A percentile compares a stretch with the other conserved stretches of the same genome.
phyloP scores from a whole-genome alignment of 2,329 filamentous ascomycete genomes.

The Pseudocercospora vitis region DNA sequence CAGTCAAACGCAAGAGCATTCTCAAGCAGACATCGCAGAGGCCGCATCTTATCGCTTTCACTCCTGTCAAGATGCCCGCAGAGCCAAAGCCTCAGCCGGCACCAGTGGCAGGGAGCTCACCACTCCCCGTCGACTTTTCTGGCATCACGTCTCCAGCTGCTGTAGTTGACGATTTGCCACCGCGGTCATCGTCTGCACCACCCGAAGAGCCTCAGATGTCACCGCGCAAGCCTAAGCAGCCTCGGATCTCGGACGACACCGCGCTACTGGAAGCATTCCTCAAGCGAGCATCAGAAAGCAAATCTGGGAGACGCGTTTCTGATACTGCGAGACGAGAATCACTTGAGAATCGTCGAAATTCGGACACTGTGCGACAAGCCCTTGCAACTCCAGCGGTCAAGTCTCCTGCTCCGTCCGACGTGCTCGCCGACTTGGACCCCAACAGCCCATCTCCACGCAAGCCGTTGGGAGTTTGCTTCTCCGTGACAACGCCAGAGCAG shows the following conservation, averaged over 20 bases:
- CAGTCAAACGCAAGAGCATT: constrained; percentile 27
- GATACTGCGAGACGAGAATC: constrained; percentile 43
- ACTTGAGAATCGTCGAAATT: constrained; percentile 49
- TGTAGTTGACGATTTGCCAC: constrained; percentile 7
- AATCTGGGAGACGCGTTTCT: constrained; percentile 33
- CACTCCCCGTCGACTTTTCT: constrained; percentile 14
- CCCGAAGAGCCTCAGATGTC: constrained; percentile 36
- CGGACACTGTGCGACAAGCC: constrained; percentile 48
- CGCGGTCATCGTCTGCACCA: constrained; percentile 36
- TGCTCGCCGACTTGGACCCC: constrained; percentile 49
- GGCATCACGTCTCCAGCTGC: constrained; percentile 9
- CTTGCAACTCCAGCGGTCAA: constrained; percentile 45
- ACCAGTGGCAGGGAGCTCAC: constrained; percentile 6
- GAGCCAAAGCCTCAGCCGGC: neutral
- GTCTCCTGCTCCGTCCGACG: constrained; percentile 21
- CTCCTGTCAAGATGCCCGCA: constrained; percentile 28
- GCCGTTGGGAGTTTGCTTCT: constrained; percentile 4
- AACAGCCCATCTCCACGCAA: constrained; percentile 48
- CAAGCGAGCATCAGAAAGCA: constrained; percentile 50
- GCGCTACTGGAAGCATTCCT: constrained; percentile 52
- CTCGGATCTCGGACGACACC: constrained; percentile 48
- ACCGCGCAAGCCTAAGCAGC: constrained; percentile 28
- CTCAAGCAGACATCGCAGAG: constrained; percentile 12
- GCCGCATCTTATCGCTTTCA: constrained; percentile 34
- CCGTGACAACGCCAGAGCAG: constrained; percentile 7